phyloP scores from a whole-genome alignment of 192 early-diverging fungal genomes.

The Rhizophagus prolifer region DNA sequence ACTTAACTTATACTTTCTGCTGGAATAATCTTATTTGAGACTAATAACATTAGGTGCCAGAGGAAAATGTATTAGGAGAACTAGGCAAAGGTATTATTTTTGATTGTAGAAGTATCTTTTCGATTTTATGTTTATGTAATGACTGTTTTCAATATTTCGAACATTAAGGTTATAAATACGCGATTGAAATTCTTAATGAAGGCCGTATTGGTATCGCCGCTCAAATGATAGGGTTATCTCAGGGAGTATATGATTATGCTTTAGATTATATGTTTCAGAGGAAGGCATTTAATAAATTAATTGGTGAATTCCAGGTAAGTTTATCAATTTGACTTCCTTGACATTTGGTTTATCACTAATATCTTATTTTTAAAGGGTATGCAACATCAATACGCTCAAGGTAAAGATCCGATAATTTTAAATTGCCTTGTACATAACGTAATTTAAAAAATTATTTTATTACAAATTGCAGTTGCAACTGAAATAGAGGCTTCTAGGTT shows the following conservation, averaged over 20 bases:
- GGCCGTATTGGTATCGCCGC: constrained; percentile 98
- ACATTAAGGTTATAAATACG: constrained; percentile 89
- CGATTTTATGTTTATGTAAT: background rate
- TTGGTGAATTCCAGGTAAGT: constrained; percentile 83
- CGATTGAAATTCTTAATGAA: constrained; percentile 98
- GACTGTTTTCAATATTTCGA: background rate
- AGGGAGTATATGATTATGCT: constrained; percentile 86
- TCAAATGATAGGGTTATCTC: constrained; percentile 96
- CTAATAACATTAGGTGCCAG: constrained; percentile 60
- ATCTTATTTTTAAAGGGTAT: constrained; percentile 38
- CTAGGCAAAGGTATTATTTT: constrained; percentile 63
- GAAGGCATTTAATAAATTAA: constrained; percentile 84
- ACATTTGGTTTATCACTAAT: background rate
- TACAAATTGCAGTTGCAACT: constrained; percentile 56
- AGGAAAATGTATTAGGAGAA: constrained; percentile 84
- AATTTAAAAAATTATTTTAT: background rate
- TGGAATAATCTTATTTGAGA: background rate
- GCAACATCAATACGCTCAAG: constrained; percentile 66
- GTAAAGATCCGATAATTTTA: background rate
- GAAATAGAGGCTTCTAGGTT: constrained; percentile 97
- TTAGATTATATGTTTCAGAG: constrained; percentile 93
- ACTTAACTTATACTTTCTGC: too few relatives aligned
- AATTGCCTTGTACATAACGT: too few relatives aligned
- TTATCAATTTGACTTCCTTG: background rate
- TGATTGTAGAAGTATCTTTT: background rate